Percentiles rank a stretch among this genome's conserved stretches.
phyloP scores from a whole-genome alignment of 1,284 basidiomycete genomes.

The Leccinum fuscescens region DNA sequence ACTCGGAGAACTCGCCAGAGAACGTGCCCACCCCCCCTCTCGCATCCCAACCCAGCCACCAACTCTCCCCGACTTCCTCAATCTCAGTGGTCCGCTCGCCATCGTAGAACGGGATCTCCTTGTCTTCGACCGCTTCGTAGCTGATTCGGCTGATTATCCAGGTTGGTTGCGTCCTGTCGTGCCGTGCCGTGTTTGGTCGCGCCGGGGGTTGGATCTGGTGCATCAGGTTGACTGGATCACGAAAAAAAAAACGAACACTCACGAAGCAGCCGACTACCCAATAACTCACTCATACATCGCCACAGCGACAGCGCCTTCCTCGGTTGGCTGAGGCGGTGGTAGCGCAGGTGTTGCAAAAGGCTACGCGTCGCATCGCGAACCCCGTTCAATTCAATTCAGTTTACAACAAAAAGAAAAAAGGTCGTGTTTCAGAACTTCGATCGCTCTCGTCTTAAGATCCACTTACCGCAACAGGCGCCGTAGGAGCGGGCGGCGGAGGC shows the following conservation, averaged over 20 bases:
- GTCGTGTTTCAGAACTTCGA: too few species aligned
- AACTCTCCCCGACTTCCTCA: constrained; percentile 75
- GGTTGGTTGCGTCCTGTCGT: too few species aligned
- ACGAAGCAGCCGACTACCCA: not conserved
- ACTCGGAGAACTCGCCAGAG: constrained; percentile 60
- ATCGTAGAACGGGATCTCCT: constrained; percentile 83
- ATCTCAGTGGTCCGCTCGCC: constrained; percentile 77
- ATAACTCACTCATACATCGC: constrained; percentile 73
- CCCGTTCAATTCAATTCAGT: constrained; percentile 4
- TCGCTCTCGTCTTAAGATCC: too few species aligned
- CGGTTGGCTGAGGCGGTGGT: constrained; percentile 40
- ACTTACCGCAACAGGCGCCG: constrained; percentile 40
- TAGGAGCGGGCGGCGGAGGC: constrained; percentile 47
- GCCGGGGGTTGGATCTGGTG: not conserved
- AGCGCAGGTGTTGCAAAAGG: constrained; percentile 41
- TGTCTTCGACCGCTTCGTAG: constrained; percentile 86
- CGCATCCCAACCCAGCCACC: constrained; percentile 79
- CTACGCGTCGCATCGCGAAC: constrained; percentile 30
- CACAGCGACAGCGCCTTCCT: constrained; percentile 62
- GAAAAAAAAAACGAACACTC: not conserved
- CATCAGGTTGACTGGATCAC: not conserved
- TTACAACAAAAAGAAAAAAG: not conserved
- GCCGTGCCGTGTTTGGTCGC: too few species aligned
- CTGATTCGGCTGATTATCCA: constrained; percentile 35
- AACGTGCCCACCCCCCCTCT: constrained; percentile 75